Evolutionary conservation across 441 rosid genomes (phyloP).

Genomic region (Dalechampia spathulata): DNA sequence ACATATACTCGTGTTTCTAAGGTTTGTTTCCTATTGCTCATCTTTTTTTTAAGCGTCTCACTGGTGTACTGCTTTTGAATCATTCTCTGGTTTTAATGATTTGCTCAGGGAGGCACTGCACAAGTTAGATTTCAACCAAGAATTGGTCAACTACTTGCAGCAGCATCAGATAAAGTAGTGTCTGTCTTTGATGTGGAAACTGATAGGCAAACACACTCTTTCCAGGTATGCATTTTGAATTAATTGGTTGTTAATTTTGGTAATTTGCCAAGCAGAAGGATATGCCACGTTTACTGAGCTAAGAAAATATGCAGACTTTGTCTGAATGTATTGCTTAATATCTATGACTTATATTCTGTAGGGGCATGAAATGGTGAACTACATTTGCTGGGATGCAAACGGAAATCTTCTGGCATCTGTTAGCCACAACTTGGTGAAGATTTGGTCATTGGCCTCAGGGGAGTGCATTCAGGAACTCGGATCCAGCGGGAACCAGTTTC

Average conservation of each 20-base stretch:
- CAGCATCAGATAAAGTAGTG: conserved; percentile 52
- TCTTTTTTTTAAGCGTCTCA: background rate
- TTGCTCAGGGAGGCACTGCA: conserved; percentile 47
- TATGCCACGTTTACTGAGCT: background rate
- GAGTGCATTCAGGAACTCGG: conserved; percentile 52
- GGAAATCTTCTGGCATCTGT: conserved; percentile 64
- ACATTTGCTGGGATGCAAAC: conserved; percentile 56
- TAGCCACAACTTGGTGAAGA: conserved; percentile 47
- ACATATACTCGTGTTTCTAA: conserved; percentile 37
- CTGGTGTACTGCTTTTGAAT: background rate
- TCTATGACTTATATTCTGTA: conserved; percentile 13
- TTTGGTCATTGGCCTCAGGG: conserved; percentile 53
- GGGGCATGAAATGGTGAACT: conserved; percentile 58
- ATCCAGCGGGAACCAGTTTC: conserved; percentile 44
- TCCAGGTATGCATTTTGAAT: conserved; percentile 33
- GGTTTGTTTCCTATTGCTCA: conserved; percentile 22
- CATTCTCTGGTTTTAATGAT: background rate
- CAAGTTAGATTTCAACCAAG: conserved; percentile 72
- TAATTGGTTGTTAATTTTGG: background rate
- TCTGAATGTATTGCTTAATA: too few relatives aligned
- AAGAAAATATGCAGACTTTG: too few relatives aligned
- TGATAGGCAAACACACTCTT: conserved; percentile 30
- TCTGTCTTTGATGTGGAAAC: conserved; percentile 57
- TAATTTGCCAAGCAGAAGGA: too few relatives aligned
- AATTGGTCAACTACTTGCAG: conserved; percentile 51